phyloP scores from a whole-genome alignment of 805 yeast species.

The Nakazawaea populi region DNA sequence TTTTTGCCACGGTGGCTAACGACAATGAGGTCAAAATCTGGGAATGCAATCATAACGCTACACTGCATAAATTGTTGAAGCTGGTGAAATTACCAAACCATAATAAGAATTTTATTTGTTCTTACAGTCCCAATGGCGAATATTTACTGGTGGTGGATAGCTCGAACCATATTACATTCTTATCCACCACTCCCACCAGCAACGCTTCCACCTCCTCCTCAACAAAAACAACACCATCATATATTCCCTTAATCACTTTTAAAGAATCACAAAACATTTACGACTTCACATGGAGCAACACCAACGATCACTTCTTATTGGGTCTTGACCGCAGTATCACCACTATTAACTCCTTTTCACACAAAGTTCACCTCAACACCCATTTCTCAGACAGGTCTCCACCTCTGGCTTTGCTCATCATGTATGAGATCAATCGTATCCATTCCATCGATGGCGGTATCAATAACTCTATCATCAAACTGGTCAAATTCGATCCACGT shows the following conservation, averaged over 20 bases:
- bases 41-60: slow-evolving; percentile 28
- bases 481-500: slow-evolving; percentile 30
- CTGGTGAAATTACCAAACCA: neutral
- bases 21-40: slow-evolving; percentile 37
- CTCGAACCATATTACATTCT: slow-evolving; percentile 25
- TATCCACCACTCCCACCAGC: slow-evolving; percentile 17
- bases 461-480: slow-evolving; percentile 32
- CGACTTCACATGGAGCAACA: slow-evolving; percentile 33
- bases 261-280: slow-evolving; percentile 24
- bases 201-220: no score
- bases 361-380: neutral
- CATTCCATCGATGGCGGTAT: slow-evolving; percentile 3
- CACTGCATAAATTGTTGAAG: slow-evolving; percentile 16
- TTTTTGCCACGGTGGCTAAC: slow-evolving; percentile 40
- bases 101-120: slow-evolving; percentile 14
- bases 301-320: slow-evolving; percentile 22
- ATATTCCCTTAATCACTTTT: slow-evolving; percentile 21
- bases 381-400: neutral
- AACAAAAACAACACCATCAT: slow-evolving; percentile 7
- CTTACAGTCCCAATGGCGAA: slow-evolving; percentile 35
- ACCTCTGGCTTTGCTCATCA: neutral
- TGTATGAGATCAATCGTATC: slow-evolving; percentile 5
- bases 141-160: slow-evolving; percentile 31
- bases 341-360: slow-evolving; percentile 18
- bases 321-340: slow-evolving; percentile 35